Evolutionary conservation across 495 filamentous ascomycete species (phyloP).

Genomic region (Talaromyces borbonicus): DNA sequence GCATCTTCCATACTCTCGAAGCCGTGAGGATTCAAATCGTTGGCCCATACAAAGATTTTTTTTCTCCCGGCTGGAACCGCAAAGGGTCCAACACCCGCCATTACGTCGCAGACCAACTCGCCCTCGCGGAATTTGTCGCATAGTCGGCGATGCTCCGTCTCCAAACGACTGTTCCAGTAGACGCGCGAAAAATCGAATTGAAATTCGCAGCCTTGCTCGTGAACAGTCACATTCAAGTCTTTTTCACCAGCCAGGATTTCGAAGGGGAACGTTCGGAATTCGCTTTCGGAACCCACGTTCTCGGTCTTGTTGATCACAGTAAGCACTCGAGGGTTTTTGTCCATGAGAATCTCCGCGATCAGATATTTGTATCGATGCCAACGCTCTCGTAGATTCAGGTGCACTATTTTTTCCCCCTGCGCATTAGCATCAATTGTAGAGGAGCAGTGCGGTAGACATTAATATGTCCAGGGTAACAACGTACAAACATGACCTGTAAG

Average conservation of each 20-base stretch:
- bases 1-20: slow-evolving; percentile 59
- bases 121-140: slow-evolving; percentile 68
- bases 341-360: slow-evolving; percentile 71
- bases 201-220: slow-evolving; percentile 41
- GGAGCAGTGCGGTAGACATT: no score
- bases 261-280: slow-evolving; percentile 87
- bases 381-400: slow-evolving; percentile 77
- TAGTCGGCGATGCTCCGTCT: slow-evolving; percentile 78
- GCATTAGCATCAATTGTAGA: no score
- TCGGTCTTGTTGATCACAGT: slow-evolving; percentile 97
- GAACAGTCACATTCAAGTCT: slow-evolving; percentile 69
- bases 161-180: slow-evolving; percentile 92
- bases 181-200: slow-evolving; percentile 59
- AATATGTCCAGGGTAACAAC: slow-evolving; percentile 13
- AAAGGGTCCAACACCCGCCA: slow-evolving; percentile 96
- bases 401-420: no score
- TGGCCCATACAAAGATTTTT: slow-evolving; percentile 89
- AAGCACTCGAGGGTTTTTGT: slow-evolving; percentile 70
- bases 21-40: slow-evolving; percentile 92
- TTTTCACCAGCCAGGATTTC: slow-evolving; percentile 77
- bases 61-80: slow-evolving; percentile 85
- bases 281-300: slow-evolving; percentile 71
- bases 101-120: slow-evolving; percentile 90
- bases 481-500: slow-evolving; percentile 78
- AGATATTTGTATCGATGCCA: slow-evolving; percentile 75